Percentiles rank a stretch among this genome's conserved stretches.
Conservation (phyloP, 2,329 filamentous ascomycete genomes). For the Leptographium flavum region DNA sequence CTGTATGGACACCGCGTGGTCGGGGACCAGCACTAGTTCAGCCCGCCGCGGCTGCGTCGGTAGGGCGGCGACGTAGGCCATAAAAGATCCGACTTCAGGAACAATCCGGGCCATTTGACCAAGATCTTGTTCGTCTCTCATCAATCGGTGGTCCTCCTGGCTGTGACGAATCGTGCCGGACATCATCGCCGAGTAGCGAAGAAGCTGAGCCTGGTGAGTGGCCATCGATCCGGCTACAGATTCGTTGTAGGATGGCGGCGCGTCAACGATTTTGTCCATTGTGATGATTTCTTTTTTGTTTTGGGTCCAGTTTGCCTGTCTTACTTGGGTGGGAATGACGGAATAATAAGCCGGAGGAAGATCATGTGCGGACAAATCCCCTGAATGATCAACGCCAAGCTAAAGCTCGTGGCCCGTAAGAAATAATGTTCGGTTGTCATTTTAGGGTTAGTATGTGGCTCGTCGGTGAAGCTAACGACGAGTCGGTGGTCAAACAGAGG, state of each 20-base stretch:
- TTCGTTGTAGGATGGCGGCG: conserved; percentile 2
- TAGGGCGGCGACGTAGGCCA: conserved; percentile 22
- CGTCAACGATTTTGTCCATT: no score
- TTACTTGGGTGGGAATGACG: not conserved
- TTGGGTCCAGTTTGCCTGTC: not conserved
- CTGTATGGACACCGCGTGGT: conserved; percentile 19
- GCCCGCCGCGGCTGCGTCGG: conserved; percentile 21
- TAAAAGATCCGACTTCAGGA: conserved; percentile 26
- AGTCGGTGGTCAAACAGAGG: no score
- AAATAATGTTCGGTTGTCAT: no score
- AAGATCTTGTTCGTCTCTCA: conserved; percentile 23
- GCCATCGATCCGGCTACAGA: not conserved
- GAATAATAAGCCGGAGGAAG: no score
- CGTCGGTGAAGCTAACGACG: no score
- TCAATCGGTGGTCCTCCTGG: conserved; percentile 18
- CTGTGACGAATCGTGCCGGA: conserved; percentile 22
- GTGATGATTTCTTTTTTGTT: no score
- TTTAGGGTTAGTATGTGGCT: no score
- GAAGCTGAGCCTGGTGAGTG: conserved; percentile 9
- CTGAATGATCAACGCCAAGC: no score
- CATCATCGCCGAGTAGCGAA: conserved; percentile 21
- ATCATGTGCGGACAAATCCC: not conserved
- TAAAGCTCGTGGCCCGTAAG: no score
- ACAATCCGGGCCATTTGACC: conserved; percentile 24
- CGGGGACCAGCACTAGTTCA: conserved; percentile 32